These are phyloP conservation scores for Aspergillus jensenii DNA, from an alignment of 2,329 filamentous ascomycete species.

Conservation along the genomic window DNA sequence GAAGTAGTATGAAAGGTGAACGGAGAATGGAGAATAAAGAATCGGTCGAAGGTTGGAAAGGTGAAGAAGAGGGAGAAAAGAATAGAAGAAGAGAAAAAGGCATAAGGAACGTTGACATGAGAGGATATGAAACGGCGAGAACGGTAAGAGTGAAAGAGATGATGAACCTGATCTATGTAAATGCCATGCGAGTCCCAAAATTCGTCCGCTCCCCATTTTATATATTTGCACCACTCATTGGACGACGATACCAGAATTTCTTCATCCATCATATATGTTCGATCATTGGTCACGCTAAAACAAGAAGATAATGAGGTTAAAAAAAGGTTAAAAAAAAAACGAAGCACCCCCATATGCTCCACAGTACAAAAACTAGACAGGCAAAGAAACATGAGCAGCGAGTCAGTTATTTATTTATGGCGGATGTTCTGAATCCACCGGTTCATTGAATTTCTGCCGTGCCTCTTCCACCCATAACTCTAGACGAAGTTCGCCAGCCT, in stretches of 20 bases:
- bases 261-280: conserved; percentile 42
- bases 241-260: conserved; percentile 34
- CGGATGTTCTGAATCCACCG: conserved; percentile 38
- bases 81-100: not conserved
- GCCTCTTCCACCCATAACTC: conserved; percentile 71
- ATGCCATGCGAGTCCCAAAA: conserved; percentile 41
- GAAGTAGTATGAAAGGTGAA: conserved; percentile 21
- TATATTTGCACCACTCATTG: conserved; percentile 39
- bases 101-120: conserved; percentile 6
- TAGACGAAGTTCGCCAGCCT: conserved; percentile 65
- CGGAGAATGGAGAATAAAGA: conserved; percentile 20
- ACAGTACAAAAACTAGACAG: conserved; percentile 15
- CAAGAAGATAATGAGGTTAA: conserved; percentile 31
- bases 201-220: conserved; percentile 39
- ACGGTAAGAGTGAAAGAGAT: conserved; percentile 26
- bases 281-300: conserved; percentile 44
- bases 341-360: conserved; percentile 16
- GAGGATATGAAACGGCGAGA: conserved; percentile 8
- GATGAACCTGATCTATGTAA: conserved; percentile 39
- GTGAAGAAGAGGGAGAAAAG: conserved; percentile 4
- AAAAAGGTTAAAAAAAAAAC: conserved; percentile 17
- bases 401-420: conserved; percentile 25
- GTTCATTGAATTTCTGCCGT: conserved; percentile 52
- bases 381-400: conserved; percentile 8
- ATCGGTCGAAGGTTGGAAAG: conserved; percentile 17